Evolutionary conservation across 305 asterid species (phyloP).

Genomic region (Fraxinus angustifolia): DNA sequence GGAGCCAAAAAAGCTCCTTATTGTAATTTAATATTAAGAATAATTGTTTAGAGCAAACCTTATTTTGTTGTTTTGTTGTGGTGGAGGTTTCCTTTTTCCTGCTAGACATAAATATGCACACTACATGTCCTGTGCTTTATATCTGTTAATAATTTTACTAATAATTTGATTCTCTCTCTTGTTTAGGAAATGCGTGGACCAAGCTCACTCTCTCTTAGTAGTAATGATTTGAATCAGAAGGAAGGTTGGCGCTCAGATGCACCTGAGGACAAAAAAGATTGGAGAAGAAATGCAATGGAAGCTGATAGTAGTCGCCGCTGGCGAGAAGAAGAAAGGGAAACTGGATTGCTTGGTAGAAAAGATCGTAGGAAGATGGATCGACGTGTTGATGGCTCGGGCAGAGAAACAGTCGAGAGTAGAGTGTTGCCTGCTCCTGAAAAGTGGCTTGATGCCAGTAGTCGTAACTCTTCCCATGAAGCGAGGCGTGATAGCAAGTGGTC

Average conservation of each 20-base stretch:
- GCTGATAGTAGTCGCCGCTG: constrained; percentile 85
- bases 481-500: constrained; percentile 96
- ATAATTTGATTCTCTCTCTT: neutral
- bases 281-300: constrained; percentile 63
- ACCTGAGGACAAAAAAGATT: constrained; percentile 74
- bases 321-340: constrained; percentile 99
- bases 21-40: neutral
- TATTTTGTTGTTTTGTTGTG: neutral
- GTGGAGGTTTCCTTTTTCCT: neutral
- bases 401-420: constrained; percentile 66
- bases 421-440: constrained; percentile 56
- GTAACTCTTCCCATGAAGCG: constrained; percentile 64
- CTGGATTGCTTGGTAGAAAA: constrained; percentile 87
- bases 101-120: neutral
- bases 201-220: constrained; percentile 80
- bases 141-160: neutral
- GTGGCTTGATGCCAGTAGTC: constrained; percentile 68
- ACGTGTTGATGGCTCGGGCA: constrained; percentile 61
- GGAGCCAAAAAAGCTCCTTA: neutral
- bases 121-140: neutral
- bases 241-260: constrained; percentile 74
- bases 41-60: neutral
- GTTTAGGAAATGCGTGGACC: constrained; percentile 76
- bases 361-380: constrained; percentile 88
- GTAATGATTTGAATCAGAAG: constrained; percentile 61